Evolutionary conservation across 768 basidiomycete genomes (phyloP).

Genomic region (Suillus brevipes): DNA sequence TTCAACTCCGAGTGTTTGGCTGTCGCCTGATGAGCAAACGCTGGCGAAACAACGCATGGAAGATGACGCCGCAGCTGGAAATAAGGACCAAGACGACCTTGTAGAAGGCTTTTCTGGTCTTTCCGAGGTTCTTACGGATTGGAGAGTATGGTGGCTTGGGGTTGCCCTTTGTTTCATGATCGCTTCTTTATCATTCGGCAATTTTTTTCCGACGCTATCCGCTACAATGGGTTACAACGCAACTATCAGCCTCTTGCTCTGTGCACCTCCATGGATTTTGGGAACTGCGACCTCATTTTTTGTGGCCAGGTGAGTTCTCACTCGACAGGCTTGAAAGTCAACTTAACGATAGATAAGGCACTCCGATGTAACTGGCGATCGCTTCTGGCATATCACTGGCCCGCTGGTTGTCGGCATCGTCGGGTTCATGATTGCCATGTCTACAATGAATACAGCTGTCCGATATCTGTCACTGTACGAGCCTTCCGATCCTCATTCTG

Average conservation of each 20-base stretch:
- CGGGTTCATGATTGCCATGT: conserved; percentile 65
- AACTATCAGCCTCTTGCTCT: conserved; percentile 67
- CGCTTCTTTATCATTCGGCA: conserved; percentile 69
- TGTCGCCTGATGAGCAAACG: conserved; percentile 53
- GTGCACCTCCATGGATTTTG: conserved; percentile 74
- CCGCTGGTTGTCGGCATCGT: conserved; percentile 58
- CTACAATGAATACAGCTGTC: conserved; percentile 57
- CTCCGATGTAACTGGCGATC: conserved; percentile 69
- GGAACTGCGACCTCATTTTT: conserved; percentile 58
- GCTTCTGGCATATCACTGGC: conserved; percentile 65
- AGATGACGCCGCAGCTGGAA: conserved; percentile 58
- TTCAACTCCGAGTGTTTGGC: conserved; percentile 54
- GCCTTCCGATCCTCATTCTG: background rate
- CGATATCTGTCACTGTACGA: conserved; percentile 66
- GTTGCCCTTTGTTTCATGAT: conserved; percentile 55
- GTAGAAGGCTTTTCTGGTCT: conserved; percentile 46
- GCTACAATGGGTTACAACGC: conserved; percentile 65
- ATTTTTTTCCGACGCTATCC: conserved; percentile 76
- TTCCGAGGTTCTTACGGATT: conserved; percentile 59
- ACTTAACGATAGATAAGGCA: conserved; percentile 43
- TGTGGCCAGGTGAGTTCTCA: conserved; percentile 43
- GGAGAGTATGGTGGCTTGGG: conserved; percentile 82
- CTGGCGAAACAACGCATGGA: conserved; percentile 59
- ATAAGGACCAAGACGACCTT: conserved; percentile 43
- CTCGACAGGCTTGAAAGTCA: background rate